phyloP scores from a whole-genome alignment of 1,284 basidiomycete genomes.

The Cerrena zonata region DNA sequence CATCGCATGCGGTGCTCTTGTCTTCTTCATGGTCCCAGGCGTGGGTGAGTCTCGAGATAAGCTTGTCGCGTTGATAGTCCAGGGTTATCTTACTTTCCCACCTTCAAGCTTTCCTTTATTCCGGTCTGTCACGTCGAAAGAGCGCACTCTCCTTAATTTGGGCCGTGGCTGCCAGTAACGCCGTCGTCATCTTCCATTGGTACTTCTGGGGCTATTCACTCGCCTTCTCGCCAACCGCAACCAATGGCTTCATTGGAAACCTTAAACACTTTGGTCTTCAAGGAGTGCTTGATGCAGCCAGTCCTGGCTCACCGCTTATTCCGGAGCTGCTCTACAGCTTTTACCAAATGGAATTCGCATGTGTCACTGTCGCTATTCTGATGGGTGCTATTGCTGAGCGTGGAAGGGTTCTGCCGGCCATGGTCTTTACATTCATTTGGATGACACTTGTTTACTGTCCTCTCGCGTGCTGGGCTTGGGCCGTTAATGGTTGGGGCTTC shows the following conservation, averaged over 20 bases:
- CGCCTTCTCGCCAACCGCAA: conserved; percentile 72
- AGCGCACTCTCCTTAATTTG: conserved; percentile 65
- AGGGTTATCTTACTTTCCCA: conserved; percentile 4
- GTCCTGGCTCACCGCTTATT: conserved; percentile 69
- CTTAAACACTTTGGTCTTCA: conserved; percentile 65
- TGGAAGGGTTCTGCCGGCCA: conserved; percentile 79
- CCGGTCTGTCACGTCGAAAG: conserved; percentile 76
- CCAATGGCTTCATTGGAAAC: conserved; percentile 77
- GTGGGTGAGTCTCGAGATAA: conserved; percentile 40
- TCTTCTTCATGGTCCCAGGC: conserved; percentile 76
- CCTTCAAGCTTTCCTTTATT: conserved; percentile 75
- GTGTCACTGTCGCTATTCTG: conserved; percentile 70
- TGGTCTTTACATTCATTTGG: conserved; percentile 87
- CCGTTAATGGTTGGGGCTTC: conserved; percentile 77
- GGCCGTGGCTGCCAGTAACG: conserved; percentile 66
- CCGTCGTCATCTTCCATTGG: conserved; percentile 86
- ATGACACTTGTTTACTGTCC: conserved; percentile 80
- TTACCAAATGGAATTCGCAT: conserved; percentile 86
- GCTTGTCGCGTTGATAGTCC: conserved; percentile 6
- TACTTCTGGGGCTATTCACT: conserved; percentile 82
- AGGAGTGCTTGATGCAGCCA: conserved; percentile 70
- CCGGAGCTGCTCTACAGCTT: conserved; percentile 76
- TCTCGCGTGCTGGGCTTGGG: conserved; percentile 76
- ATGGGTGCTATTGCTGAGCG: conserved; percentile 86
- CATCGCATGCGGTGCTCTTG: conserved; percentile 73